Base-by-base conservation (phyloP, 2,329 filamentous ascomycete genomes). In the Penicillium sp. region DNA sequence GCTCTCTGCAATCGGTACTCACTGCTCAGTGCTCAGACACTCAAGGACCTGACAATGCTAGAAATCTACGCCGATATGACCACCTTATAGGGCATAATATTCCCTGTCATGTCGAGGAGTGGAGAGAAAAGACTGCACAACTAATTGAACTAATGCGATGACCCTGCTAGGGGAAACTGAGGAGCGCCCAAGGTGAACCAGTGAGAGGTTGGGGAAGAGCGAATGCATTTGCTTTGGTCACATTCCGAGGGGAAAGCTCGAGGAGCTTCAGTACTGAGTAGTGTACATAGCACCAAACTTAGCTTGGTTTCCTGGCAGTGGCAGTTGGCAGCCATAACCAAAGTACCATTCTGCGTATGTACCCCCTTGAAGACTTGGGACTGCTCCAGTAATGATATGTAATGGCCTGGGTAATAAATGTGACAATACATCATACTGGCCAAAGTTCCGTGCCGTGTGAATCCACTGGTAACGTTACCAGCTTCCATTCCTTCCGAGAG, bases 391-490 rank as follows among this genome's bases (percentile, higher is more conserved):
- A 42, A 41, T 17, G 15, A 31, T 7, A 31, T 31, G 22, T 45
- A 47, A 28, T 43, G 20, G 8, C 15, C 43, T 47, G 2, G 14
- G 22, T 52, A 52, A 52, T 38, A 39, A 41, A 35, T 8, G 35
- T 52, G 49, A 52, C 49, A 52, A 52, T 52, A 52, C 49, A 38
- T 25, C 38, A 43, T 22, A 42, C 28, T 31, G 51, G 38, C 51
- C 51, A n/a, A 22, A 52, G 17, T 39, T 25, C 20, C 49, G 34
- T 55, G 12, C 41, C 37, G 38, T 22, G 37, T 42, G 54, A 57
- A 58, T 55, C 55, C 57, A 59, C 60, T 50, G 37, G 61, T 63
- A 63, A 61, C 56, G 22, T 61, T 54, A 57, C 54, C 57, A 43
- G 17, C 31, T 57, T 56, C 57, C 62, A 57, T 35, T 43, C 50